Evolutionary conservation across 441 rosid species (phyloP), one percentile per base, ranked within the genome.

Genomic region (Croton laevigatus): DNA sequence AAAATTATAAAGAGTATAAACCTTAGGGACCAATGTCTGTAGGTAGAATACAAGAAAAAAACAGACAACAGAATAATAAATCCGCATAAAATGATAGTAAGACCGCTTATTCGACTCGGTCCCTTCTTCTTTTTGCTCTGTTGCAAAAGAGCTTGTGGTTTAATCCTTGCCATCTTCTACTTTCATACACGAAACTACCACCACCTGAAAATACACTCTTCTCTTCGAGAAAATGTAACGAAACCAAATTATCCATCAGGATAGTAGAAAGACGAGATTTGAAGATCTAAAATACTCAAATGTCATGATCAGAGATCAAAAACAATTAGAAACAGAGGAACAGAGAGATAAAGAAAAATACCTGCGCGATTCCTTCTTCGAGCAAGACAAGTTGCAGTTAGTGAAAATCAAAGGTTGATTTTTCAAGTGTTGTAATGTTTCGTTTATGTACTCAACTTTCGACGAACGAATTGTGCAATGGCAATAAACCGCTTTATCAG

Each of bases 41-140:
- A 91, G 0, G 96, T 83, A 71, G 94, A 84, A 76, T 81, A 81
- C 76, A 93, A 78, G 52, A 90, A 87, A 57, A 87, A 84, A 62
- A 82, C 19, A n/a, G 78, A 73, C 84, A 93, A 76, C n/a, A 88
- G 69, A 53, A 79, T n/a, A 70, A 89, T 81, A 75, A 84, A 79
- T 62, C 75, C 62, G 77, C 75, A 87, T 12, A 83, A 60, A 58
- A 88, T 52, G 62, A 91, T 81, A 59, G 85, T 84, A 34, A 89
- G 79, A 44, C 80, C 61, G 77, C 97, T 86, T 42, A 91, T 74
- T 36, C 89, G 87, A 73, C 83, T 71, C 8, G 97, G 91, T 48
- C 82, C 91, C 73, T 87, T 91, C 89, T 91, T 91, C 88, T 83
- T 89, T 78, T 93, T 93, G 88, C 98, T 93, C 82, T 91, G 96